Base-by-base conservation (phyloP, 768 basidiomycete species). In the Leccinum rimulosum region DNA sequence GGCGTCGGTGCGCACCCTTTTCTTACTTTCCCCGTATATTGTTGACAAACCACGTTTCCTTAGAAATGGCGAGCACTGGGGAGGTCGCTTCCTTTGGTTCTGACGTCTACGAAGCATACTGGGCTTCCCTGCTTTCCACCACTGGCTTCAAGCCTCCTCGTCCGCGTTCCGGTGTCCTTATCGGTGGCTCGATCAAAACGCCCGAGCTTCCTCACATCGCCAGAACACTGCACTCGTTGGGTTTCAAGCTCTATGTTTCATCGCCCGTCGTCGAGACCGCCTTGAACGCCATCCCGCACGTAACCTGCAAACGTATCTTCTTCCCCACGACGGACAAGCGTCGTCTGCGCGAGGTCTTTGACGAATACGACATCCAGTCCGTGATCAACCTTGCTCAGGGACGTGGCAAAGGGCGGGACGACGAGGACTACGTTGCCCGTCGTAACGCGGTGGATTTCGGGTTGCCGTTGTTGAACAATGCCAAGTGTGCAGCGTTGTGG, bases 321-420 rank as follows among this genome's bases (percentile, higher is more conserved):
- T 96, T 99, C 88, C 97, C 97, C 5, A 90, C 89, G 52, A 87
- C 91, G 62, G 97, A 99, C 76, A 98, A 99, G 81, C 83, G 97
- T 51, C 94, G 92, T 74, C 80, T 98, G 15, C 88, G 93, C 36
- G 89, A 94, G 71, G 96, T 96, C 12, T 95, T 93, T 62, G 91
- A 93, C 72, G 91, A 96, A 74, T 89, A 89, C 73, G 92, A 98
- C 64, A 96, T 99, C 66, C 89, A 94, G 68, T 88, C 86, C 50
- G 97, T 99, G 47, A 86, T 98, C 75, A 98, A 98, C 77, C 82
- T 99, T 54, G 88, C 96, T 11, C 85, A 87, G 67, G 76, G 83
- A 56, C 87, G 94, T 6, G 95, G 88, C 35, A 78, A 76, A 45
- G 84, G 86, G 66, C 84, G 87, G 12, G 79, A 85, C 12, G 97